Percentiles rank a stretch among this genome's conserved stretches.
These are phyloP conservation scores for Garcia nutans DNA, from an alignment of 345 rosid species.

Conservation along the genomic window DNA sequence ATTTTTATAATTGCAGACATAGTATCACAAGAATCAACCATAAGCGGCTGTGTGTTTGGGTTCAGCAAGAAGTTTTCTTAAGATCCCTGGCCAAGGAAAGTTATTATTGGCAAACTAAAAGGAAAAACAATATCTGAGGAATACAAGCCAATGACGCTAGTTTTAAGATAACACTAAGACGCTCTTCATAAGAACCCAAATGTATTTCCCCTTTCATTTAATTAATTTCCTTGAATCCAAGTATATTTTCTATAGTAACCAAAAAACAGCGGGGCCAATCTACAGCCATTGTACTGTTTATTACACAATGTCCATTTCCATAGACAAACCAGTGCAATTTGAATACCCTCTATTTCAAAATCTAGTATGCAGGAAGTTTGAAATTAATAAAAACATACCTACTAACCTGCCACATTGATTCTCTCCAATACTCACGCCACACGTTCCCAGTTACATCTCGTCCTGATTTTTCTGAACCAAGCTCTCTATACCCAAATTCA, in stretches of 20 bases:
- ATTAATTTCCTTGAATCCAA: background rate
- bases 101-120: background rate
- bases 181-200: background rate
- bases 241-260: background rate
- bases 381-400: background rate
- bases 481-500: slow-evolving; percentile 85
- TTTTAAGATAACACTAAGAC: background rate
- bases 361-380: background rate
- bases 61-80: background rate
- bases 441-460: slow-evolving; percentile 80
- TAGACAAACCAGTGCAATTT: background rate
- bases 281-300: background rate
- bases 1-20: background rate
- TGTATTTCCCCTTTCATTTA: background rate
- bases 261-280: background rate
- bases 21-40: background rate
- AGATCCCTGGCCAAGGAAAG: background rate
- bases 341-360: background rate
- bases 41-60: background rate
- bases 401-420: slow-evolving; percentile 79
- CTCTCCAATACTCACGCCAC: slow-evolving; percentile 92
- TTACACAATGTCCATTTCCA: background rate
- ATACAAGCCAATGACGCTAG: background rate
- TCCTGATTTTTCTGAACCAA: slow-evolving; percentile 94
- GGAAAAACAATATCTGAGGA: background rate